Conservation (phyloP, 2,329 filamentous ascomycete genomes). For the Penicillium sp. region DNA sequence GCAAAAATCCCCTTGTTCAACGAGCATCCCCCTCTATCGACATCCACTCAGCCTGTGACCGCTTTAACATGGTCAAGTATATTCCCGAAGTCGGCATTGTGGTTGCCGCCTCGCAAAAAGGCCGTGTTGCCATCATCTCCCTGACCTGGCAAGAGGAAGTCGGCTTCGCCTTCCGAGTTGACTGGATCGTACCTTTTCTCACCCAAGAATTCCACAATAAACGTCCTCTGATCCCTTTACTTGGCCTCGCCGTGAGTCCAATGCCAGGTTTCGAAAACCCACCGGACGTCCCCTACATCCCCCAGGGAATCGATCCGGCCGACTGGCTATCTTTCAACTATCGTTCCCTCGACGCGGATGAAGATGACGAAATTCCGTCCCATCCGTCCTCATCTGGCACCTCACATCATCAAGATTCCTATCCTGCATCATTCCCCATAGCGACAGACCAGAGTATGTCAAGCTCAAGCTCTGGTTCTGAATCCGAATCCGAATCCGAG, state of each 20-base stretch:
- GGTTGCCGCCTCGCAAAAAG: slow-evolving; percentile 57
- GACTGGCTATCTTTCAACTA: slow-evolving; percentile 23
- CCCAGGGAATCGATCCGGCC: slow-evolving; percentile 19
- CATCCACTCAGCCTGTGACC: slow-evolving; percentile 40
- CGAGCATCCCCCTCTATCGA: slow-evolving; percentile 24
- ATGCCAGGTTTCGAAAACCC: slow-evolving; percentile 52
- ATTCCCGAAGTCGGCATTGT: slow-evolving; percentile 61
- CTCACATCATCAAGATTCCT: neutral
- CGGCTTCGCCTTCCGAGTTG: slow-evolving; percentile 53
- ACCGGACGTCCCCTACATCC: slow-evolving; percentile 36
- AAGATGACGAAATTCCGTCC: slow-evolving; percentile 17
- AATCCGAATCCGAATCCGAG: neutral
- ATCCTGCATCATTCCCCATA: neutral
- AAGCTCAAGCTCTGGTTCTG: neutral
- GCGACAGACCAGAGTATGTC: neutral
- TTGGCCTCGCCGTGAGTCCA: slow-evolving; percentile 58
- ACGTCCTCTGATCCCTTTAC: slow-evolving; percentile 47
- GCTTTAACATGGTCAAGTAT: slow-evolving; percentile 59
- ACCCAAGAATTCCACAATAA: slow-evolving; percentile 48
- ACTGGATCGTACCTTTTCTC: slow-evolving; percentile 56
- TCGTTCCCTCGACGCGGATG: slow-evolving; percentile 14
- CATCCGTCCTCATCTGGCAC: neutral
- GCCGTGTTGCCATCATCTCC: slow-evolving; percentile 55
- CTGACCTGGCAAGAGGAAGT: slow-evolving; percentile 45
- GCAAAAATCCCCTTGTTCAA: slow-evolving; percentile 30